Conservation (phyloP, 2,329 filamentous ascomycete species). For the Pseudogymnoascus sp. region DNA sequence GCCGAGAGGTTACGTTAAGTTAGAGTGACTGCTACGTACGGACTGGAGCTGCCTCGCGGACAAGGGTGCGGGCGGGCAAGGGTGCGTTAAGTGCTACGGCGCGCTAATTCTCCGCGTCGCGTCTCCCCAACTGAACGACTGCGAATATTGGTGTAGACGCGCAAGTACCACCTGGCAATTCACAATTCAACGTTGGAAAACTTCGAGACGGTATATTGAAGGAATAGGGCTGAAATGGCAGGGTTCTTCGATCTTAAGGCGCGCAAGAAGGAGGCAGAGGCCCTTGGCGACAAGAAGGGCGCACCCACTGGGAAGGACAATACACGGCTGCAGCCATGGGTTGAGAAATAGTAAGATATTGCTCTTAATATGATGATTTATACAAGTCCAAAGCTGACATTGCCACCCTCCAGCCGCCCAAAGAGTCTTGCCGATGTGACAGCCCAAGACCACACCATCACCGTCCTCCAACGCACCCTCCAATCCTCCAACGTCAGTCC, state of each 20-base stretch:
- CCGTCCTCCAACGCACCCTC: slow-evolving; percentile 81
- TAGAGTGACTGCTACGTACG: not conserved
- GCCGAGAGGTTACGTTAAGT: not conserved
- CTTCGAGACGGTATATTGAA: not conserved
- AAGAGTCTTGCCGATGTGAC: slow-evolving; percentile 92
- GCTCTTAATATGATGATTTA: not conserved
- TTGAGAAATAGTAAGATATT: slow-evolving; percentile 83
- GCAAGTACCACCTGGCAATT: not conserved
- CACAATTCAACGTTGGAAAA: not conserved
- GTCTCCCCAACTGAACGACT: not conserved
- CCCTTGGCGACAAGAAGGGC: slow-evolving; percentile 55
- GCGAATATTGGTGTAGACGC: not conserved
- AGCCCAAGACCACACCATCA: slow-evolving; percentile 94
- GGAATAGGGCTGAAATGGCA: slow-evolving; percentile 47
- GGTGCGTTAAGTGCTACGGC: slow-evolving; percentile 1
- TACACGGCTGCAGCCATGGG: slow-evolving; percentile 77
- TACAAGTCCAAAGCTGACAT: slow-evolving; percentile 26
- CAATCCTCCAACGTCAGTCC: slow-evolving; percentile 76
- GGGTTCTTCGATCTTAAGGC: slow-evolving; percentile 96
- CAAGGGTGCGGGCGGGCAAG: not conserved
- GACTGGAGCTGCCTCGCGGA: not conserved
- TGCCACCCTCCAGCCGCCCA: slow-evolving; percentile 56
- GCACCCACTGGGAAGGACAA: slow-evolving; percentile 53
- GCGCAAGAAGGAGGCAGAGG: slow-evolving; percentile 65
- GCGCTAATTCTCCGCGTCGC: slow-evolving; percentile 5